These are phyloP conservation scores for Alternaria sp. DNA, from an alignment of 2,329 filamentous ascomycete species.

Conservation along the genomic window DNA sequence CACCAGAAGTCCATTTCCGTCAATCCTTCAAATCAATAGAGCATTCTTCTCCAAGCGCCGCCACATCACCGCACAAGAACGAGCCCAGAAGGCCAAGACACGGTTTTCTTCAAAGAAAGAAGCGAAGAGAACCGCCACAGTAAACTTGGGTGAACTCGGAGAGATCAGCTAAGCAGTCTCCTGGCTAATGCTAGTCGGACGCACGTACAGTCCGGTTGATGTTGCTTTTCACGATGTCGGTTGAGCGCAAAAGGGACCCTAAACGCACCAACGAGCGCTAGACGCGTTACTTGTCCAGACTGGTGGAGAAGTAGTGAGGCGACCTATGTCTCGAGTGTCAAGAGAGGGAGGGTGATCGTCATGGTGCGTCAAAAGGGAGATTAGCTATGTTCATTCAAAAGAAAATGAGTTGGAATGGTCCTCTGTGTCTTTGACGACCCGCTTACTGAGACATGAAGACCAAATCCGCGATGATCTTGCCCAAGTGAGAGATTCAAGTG, in stretches of 20 bases:
- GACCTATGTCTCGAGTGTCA: not conserved
- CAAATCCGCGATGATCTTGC: not conserved
- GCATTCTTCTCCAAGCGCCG: not conserved
- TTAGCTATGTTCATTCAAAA: not conserved
- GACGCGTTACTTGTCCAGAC: not conserved
- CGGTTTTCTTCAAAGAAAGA: not conserved
- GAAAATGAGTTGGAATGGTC: not conserved
- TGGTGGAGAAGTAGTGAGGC: not conserved
- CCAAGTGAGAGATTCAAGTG: not conserved
- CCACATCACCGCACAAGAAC: not conserved
- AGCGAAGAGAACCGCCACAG: not conserved
- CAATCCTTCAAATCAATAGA: not conserved
- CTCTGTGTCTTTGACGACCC: not conserved
- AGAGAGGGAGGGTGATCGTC: not conserved
- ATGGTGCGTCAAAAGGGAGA: not conserved
- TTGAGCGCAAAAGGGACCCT: not conserved
- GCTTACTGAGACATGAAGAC: not conserved
- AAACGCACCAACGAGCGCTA: not conserved
- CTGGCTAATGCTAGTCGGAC: not conserved
- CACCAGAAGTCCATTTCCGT: not conserved
- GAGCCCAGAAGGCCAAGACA: no score
- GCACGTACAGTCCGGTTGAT: not conserved
- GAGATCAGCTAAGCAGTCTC: not conserved
- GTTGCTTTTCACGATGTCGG: not conserved
- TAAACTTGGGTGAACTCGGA: not conserved